Evolutionary conservation across 2,329 filamentous ascomycete species (phyloP), one percentile per base, ranked within the genome.

Genomic region (Cladosporium sp.): DNA sequence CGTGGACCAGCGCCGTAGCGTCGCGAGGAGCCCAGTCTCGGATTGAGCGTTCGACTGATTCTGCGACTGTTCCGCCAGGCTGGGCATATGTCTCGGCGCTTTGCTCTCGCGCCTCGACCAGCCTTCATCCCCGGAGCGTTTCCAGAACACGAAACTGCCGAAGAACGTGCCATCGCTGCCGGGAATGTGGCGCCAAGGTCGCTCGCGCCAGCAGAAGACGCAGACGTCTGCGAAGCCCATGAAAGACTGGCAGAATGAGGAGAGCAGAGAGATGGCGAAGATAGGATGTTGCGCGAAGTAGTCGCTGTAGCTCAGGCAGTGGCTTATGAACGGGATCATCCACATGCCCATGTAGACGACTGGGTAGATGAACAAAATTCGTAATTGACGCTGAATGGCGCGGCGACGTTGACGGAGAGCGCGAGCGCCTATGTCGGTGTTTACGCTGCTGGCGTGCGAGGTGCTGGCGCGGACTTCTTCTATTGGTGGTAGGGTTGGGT

Each of bases 321-420:
- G 89, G 2, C 82, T 82, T 2, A 88, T 78, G 70, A 93, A 91
- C 0, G 91, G 91, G 8, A 91, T 78, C 3, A 90, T 78, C 91
- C 91, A 94, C 69, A 91, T 86, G 5, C 86, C 76, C 23, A 91
- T 82, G 76, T 94, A 93, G 4, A 90, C 84, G 21, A 89, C 74
- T 0, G 91, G 91, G 74, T 94, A 94, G 57, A 92, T 86, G 77
- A 93, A 92, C 21, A 93, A 82, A 32, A 90, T 84, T 34, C 89
- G 85, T 2, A 93, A 82, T 72, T 93, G 90, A 11, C 88, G 85
- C 53, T 85, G 84, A 66, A 91, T 88, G 65, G 84, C 85, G 18
- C 66, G 66, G 30, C 73, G 72, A 23, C 73, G 70, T 36, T 67
- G 63, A 10, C 67, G 63, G 5, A 69, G 25, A 6, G 70, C 67